These are phyloP conservation scores for Eutrema japonicum DNA, from an alignment of 345 rosid genomes.

Conservation along the genomic window DNA sequence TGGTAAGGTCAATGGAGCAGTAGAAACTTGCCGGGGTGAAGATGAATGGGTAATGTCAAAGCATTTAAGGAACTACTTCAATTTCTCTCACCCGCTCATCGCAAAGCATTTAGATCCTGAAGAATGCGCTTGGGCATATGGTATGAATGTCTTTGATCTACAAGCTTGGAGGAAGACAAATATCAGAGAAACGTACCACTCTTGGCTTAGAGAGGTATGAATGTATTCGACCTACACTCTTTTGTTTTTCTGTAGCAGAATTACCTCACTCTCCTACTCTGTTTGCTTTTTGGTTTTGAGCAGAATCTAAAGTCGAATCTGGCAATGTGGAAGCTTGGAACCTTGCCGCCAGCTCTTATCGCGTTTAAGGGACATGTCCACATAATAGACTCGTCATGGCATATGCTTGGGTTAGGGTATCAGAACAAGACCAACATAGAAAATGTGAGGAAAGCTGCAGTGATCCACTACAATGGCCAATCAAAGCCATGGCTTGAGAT, in stretches of 20 bases:
- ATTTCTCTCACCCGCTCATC: conserved; percentile 96
- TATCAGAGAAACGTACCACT: conserved; percentile 91
- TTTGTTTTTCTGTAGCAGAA: neutral
- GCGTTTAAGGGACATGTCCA: conserved; percentile 91
- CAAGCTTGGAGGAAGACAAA: conserved; percentile 84
- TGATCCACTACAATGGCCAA: conserved; percentile 96
- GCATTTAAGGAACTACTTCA: conserved; percentile 94
- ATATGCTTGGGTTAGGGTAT: conserved; percentile 97
- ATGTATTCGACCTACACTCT: neutral
- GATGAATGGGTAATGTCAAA: conserved; percentile 99
- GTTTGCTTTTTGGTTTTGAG: conserved; percentile 29
- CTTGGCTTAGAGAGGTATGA: conserved; percentile 90
- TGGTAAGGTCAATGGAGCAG: conserved; percentile 98
- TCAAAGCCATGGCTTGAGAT: conserved; percentile 97
- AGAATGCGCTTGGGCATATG: conserved; percentile 99
- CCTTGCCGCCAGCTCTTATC: conserved; percentile 95
- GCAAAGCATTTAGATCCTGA: conserved; percentile 79
- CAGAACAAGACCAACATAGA: conserved; percentile 75
- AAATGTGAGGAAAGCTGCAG: conserved; percentile 77
- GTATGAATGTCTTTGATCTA: conserved; percentile 97
- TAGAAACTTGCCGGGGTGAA: conserved; percentile 96
- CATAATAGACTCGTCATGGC: conserved; percentile 90
- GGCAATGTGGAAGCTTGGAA: conserved; percentile 98
- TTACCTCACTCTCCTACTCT: conserved; percentile 13
- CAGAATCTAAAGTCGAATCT: conserved; percentile 92